Percentiles rank a stretch among this genome's conserved stretches.
phyloP scores from a whole-genome alignment of 805 yeast genomes.

The Schizosaccharomyces japonicus region DNA sequence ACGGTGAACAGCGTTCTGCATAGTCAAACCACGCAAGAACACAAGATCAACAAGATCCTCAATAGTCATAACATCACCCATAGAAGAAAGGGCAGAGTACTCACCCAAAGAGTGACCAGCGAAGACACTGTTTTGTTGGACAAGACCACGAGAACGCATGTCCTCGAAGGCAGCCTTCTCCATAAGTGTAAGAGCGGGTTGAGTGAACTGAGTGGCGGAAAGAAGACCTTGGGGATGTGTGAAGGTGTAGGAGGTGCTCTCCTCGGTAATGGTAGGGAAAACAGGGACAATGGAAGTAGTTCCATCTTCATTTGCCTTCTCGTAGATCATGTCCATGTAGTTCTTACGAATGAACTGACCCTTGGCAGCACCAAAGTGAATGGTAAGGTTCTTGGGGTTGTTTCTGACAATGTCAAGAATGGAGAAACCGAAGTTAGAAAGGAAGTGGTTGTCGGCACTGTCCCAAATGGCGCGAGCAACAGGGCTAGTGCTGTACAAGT shows the following conservation, averaged over 20 bases:
- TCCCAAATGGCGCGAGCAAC: slow-evolving; percentile 96
- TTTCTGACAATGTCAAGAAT: slow-evolving; percentile 83
- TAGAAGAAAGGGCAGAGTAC: slow-evolving; percentile 87
- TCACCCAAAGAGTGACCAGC: slow-evolving; percentile 99
- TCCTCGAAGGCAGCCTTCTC: slow-evolving; percentile 98
- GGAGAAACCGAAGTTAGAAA: slow-evolving; percentile 87
- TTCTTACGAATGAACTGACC: slow-evolving; percentile 79
- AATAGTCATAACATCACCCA: slow-evolving; percentile 96
- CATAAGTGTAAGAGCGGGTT: slow-evolving; percentile 96
- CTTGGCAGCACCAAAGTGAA: slow-evolving; percentile 93
- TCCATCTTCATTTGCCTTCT: slow-evolving; percentile 71
- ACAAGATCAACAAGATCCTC: slow-evolving; percentile 26
- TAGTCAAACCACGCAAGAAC: slow-evolving; percentile 99
- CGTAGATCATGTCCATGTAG: slow-evolving; percentile 92
- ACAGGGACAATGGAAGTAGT: slow-evolving; percentile 73
- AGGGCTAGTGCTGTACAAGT: slow-evolving; percentile 65
- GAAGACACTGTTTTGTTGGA: slow-evolving; percentile 77
- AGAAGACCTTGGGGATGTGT: slow-evolving; percentile 81
- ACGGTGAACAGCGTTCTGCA: slow-evolving; percentile 99
- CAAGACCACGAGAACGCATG: slow-evolving; percentile 83
- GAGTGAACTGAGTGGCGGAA: slow-evolving; percentile 96
- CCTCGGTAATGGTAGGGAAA: slow-evolving; percentile 69
- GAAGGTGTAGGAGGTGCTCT: slow-evolving; percentile 68
- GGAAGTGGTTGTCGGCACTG: slow-evolving; percentile 83
- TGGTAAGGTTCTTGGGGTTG: slow-evolving; percentile 86